Base-by-base conservation (phyloP, 1,284 basidiomycete species). In the Apiotrichum laibachii region DNA sequence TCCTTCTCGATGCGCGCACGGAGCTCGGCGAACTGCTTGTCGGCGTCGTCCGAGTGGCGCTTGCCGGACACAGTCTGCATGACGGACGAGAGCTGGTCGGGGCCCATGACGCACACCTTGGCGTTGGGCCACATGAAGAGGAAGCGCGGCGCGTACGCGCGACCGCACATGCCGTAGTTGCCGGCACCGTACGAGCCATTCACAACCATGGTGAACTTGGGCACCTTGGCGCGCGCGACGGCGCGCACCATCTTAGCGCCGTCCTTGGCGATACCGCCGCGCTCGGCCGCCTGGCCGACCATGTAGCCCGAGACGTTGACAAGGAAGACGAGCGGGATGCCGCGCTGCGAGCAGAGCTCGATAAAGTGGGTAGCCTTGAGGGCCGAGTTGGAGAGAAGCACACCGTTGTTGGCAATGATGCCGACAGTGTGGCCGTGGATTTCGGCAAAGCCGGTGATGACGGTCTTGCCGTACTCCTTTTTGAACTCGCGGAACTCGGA, bases 121-220 rank as follows among this genome's bases (percentile, higher is more conserved):
- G 93, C 90, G 68, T 94, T 95, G 60, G 93, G 93, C 93, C 94
- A 97, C 90, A 93, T 94, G 89, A 90, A 97, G 55, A 97, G 79
- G 83, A 97, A 96, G 61, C 92, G 84, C 4, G 93, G 92, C 12
- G 89, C 91, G 77, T 95, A 95, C 85, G 91, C 89, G 59, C 90
- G 83, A 19, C 90, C 90, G 65, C 89, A 88, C 88, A 93, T 93
- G 43, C 90, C 92, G 70, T 96, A 97, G 78, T 95, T 96, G 12
- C 93, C 93, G 16, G 93, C 93, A 50, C 73, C 73, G 73, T 92
- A 96, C 72, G 89, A 92, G 53, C 93, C 93, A 42, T 94, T 94
- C n/a, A 96, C 88, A 53, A 96, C 82, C 44, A 97, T 88, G 0
- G 93, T 96, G 62, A 95, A 82, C 79, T 97, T 97, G 31, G 94